Percentiles rank a stretch among this genome's conserved stretches.
Conservation (phyloP, 202 grass and related monocot species). For the Setaria viridis region DNA sequence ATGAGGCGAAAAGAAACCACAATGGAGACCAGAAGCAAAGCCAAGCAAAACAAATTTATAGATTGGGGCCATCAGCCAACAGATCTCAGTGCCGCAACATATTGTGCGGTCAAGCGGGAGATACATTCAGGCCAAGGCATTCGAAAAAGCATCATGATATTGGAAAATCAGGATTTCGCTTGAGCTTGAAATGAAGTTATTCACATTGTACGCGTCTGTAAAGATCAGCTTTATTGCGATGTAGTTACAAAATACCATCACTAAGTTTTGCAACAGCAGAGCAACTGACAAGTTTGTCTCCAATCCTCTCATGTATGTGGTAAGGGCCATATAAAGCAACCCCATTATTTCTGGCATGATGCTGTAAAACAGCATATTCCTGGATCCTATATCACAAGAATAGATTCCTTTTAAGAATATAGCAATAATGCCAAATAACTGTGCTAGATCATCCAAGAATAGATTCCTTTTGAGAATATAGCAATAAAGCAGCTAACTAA, state of each 20-base stretch:
- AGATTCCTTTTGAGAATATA: constrained; percentile 17
- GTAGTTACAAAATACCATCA: constrained; percentile 16
- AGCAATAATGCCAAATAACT: not conserved
- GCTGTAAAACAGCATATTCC: not conserved
- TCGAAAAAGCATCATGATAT: not conserved
- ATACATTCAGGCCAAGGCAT: not conserved
- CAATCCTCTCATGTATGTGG: not conserved
- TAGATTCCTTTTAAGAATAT: not conserved
- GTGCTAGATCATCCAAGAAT: constrained; percentile 23
- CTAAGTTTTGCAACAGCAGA: not conserved
- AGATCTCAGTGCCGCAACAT: not conserved
- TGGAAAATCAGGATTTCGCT: not conserved
- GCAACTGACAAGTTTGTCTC: not conserved
- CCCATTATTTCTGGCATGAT: constrained; percentile 13
- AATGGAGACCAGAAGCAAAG: not conserved
- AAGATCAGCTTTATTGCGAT: constrained; percentile 17
- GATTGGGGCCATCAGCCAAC: not conserved
- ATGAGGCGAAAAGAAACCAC: not conserved
- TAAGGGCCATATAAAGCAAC: not conserved
- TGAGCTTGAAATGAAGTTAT: not conserved
- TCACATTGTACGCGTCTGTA: not conserved
- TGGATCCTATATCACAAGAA: constrained; percentile 33
- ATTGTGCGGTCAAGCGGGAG: not conserved
- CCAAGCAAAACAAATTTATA: not conserved
- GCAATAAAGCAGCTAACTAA: constrained; percentile 22